Base-by-base conservation (phyloP, 2,329 filamentous ascomycete species). In the Apiospora malaysiana region DNA sequence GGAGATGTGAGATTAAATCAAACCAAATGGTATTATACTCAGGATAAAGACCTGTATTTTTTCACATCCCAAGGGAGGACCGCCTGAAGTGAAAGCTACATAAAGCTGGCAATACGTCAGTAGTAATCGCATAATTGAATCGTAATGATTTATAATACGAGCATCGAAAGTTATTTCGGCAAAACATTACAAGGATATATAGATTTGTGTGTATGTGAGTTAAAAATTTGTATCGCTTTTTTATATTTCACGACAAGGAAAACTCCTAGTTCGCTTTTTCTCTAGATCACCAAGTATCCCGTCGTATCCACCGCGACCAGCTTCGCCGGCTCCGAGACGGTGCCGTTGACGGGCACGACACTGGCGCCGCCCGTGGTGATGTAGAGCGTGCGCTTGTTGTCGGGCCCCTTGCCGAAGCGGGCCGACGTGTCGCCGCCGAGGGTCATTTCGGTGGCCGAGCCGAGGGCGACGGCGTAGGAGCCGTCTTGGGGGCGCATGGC, bases 291-390 rank as follows among this genome's bases (percentile, higher is more conserved):
- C 40, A 45, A 23, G 65, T 67, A 67, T 18, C 69, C 68, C 21
- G 45, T n/a, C 37, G 74, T 73, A 27, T 78, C 74, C 25, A 79
- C 59, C 37, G 78, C 77, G 6, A 79, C 75, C 14, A 79, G 70
- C 72, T 78, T 78, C 1, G 74, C 78, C 7, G 75, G 74, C 71
- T 78, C 77, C 0, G 65, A 72, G 12, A 72, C 40, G 10, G 73
- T 75, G 2, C 76, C 75, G 70, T 76, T 74, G 40, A 75, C 70
- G 16, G 76, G 75, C 6, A 47, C 71, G 18, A 63, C 63, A 0
- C 73, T 21, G 3, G 49, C 73, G 14, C 77, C 77, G 70, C 70
- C 73, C 0, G 78, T 79, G 2, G 71, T 73, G 6, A 77, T 75
- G 40, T 77, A 79, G 25, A 79, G 68, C 2, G 65, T 70, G 45